Evolutionary conservation across 345 rosid genomes (phyloP).

Genomic region (Salix caprea): DNA sequence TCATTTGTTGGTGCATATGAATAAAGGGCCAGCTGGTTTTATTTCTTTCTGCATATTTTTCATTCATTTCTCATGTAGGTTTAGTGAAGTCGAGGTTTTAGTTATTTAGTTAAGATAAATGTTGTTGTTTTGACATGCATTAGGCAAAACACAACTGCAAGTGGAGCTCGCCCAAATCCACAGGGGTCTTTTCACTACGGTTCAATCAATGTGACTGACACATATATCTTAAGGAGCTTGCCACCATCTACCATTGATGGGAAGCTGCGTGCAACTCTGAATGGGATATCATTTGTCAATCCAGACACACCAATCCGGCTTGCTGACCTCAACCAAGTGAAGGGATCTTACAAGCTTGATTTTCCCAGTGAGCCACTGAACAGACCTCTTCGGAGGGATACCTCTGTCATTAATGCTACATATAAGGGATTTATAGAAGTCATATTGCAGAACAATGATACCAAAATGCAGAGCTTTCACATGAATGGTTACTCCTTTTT

Average conservation of each 20-base stretch:
- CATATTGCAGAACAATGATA: slow-evolving; percentile 84
- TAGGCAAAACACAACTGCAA: slow-evolving; percentile 82
- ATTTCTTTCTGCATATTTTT: neutral
- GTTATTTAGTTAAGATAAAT: neutral
- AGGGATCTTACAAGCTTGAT: slow-evolving; percentile 85
- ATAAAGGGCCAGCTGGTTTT: neutral
- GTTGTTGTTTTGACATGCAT: slow-evolving; percentile 12
- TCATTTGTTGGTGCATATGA: neutral
- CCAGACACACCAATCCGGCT: slow-evolving; percentile 69
- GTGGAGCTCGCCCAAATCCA: slow-evolving; percentile 98
- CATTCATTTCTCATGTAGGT: neutral
- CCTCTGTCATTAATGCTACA: slow-evolving; percentile 79
- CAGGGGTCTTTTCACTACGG: slow-evolving; percentile 97
- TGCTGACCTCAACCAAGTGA: slow-evolving; percentile 62
- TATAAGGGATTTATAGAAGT: slow-evolving; percentile 84
- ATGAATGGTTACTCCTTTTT: slow-evolving; percentile 79
- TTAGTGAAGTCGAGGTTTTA: neutral
- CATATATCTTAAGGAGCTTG: slow-evolving; percentile 61
- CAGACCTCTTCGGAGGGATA: slow-evolving; percentile 51
- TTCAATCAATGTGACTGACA: slow-evolving; percentile 66
- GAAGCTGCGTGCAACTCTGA: slow-evolving; percentile 56
- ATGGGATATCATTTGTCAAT: slow-evolving; percentile 79
- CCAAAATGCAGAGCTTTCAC: slow-evolving; percentile 85
- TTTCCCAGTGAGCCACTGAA: slow-evolving; percentile 68
- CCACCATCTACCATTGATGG: slow-evolving; percentile 64